Conservation (phyloP, 768 basidiomycete species). For the Lactarius hatsudake region DNA sequence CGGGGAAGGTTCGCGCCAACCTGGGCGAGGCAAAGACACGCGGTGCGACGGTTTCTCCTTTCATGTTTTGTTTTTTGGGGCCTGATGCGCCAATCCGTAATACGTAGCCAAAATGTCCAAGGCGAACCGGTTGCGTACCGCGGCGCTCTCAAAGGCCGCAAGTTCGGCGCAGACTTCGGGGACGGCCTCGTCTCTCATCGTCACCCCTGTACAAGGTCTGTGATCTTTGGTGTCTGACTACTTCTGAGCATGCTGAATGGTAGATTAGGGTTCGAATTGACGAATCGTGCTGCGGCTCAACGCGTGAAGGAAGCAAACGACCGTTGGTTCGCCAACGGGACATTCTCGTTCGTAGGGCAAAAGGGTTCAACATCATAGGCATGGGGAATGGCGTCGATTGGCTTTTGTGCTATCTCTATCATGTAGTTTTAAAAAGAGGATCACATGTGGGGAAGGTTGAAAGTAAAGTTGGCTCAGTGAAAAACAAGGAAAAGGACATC, state of each 20-base stretch:
- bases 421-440: no score
- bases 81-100: conserved; percentile 14
- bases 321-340: conserved; percentile 89
- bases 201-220: conserved; percentile 93
- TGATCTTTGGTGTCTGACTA: neutral
- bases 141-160: conserved; percentile 75
- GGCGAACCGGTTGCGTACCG: conserved; percentile 86
- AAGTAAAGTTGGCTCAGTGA: no score
- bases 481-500: no score
- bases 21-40: conserved; percentile 86
- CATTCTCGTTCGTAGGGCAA: conserved; percentile 73
- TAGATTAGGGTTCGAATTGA: conserved; percentile 80
- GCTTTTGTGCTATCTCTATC: no score
- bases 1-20: conserved; percentile 88
- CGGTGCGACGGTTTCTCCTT: conserved; percentile 49
- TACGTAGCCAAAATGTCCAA: conserved; percentile 89
- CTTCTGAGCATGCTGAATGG: conserved; percentile 8
- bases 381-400: neutral
- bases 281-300: conserved; percentile 85
- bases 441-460: no score
- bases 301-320: conserved; percentile 96
- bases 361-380: conserved; percentile 37
- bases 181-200: conserved; percentile 86
- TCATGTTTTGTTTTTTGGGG: conserved; percentile 8
- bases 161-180: conserved; percentile 63